Conservation (phyloP, 768 basidiomycete genomes). For the Leccinum rimulosum region DNA sequence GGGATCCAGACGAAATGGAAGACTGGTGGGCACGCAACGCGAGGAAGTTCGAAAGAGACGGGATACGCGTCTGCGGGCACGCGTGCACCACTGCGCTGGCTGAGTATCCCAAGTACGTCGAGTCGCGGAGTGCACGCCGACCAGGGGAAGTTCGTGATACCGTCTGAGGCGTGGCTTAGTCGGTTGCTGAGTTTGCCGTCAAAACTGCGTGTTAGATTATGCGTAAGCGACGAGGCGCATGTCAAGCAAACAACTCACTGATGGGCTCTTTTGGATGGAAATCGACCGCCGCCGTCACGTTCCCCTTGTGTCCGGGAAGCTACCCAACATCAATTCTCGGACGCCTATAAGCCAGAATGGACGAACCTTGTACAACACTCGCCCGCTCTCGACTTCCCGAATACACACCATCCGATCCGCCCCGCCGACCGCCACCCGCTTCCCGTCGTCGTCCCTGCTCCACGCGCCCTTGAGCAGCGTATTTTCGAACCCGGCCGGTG, state of each 20-base stretch:
- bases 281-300: conserved; percentile 92
- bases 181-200: conserved; percentile 51
- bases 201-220: conserved; percentile 51
- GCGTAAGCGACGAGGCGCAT: conserved; percentile 7
- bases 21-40: conserved; percentile 31
- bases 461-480: conserved; percentile 81
- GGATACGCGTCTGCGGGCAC: conserved; percentile 24
- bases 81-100: conserved; percentile 30
- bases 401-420: conserved; percentile 85
- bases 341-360: background rate
- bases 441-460: conserved; percentile 83
- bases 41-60: conserved; percentile 13
- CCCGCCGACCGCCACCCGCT: conserved; percentile 82
- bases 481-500: conserved; percentile 93
- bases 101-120: conserved; percentile 5
- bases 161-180: conserved; percentile 22
- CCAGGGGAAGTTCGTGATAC: conserved; percentile 24
- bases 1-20: conserved; percentile 28
- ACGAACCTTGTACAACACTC: conserved; percentile 73
- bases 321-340: conserved; percentile 23
- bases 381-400: conserved; percentile 70
- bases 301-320: conserved; percentile 96
- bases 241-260: conserved; percentile 48
- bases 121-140: conserved; percentile 20
- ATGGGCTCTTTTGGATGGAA: conserved; percentile 97